phyloP scores from a whole-genome alignment of 164 flowering plant species.

The Magnolia officinalis region DNA sequence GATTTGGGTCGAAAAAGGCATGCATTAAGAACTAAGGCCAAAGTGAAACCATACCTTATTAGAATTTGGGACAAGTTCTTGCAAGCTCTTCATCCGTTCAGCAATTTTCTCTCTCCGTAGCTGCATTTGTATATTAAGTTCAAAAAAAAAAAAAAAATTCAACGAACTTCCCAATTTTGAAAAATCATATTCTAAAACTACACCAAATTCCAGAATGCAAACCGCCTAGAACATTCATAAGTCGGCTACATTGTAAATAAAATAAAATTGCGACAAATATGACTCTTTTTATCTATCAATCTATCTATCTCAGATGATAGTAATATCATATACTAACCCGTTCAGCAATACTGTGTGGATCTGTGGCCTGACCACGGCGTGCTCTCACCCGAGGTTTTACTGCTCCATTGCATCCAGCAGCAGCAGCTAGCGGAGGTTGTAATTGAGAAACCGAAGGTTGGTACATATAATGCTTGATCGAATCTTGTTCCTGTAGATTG shows the following conservation, averaged over 20 bases:
- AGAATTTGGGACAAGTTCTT: constrained; percentile 60
- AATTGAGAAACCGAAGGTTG: constrained; percentile 22
- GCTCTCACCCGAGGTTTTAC: constrained; percentile 43
- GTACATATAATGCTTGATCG: constrained; percentile 9
- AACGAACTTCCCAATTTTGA: not conserved
- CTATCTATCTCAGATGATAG: not conserved
- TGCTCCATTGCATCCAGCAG: constrained; percentile 19
- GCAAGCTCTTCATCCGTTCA: constrained; percentile 59
- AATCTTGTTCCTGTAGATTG: constrained; percentile 19
- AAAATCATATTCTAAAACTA: not conserved
- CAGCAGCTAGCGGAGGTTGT: constrained; percentile 12
- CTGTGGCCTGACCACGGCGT: constrained; percentile 67
- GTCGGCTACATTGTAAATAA: not conserved
- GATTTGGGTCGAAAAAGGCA: too few species aligned
- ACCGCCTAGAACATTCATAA: not conserved
- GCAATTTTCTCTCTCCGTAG: constrained; percentile 63
- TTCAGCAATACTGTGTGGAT: constrained; percentile 69
- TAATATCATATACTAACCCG: constrained; percentile 30
- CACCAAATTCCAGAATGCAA: not conserved
- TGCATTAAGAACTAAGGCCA: too few species aligned
- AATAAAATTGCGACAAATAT: too few species aligned
- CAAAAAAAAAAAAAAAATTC: too few species aligned
- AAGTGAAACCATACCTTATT: constrained; percentile 38
- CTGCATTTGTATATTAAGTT: constrained; percentile 23
- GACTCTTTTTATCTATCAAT: not conserved